Evolutionary conservation across 2,329 filamentous ascomycete genomes (phyloP), one percentile per base, ranked within the genome.

Genomic region (Beauveria sp.): DNA sequence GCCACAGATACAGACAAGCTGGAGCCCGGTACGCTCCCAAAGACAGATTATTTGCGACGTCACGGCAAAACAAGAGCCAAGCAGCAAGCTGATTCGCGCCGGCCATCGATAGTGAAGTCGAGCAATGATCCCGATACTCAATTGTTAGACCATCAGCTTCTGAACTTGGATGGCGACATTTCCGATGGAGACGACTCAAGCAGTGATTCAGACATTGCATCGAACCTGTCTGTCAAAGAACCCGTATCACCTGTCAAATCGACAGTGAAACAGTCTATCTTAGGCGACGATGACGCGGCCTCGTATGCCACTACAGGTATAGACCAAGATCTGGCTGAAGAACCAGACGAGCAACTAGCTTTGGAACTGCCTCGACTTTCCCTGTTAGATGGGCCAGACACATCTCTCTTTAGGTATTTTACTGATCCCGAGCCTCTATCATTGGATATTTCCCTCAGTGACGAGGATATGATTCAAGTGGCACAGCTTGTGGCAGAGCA

Each of bases 401-500:
- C 81, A 10, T 72, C 84, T 0, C 73, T 87, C 18, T 72, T 78
- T 3, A 80, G 76, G 52, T 83, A 85, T 66, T 86, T 88, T 66
- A 79, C 81, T 1, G 83, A 86, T 26, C 81, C 83, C 5, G 83
- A 87, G 66, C 84, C 84, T 10, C 71, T 79, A 1, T 71, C 73
- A 38, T 67, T 79, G 10, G 77, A 80, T 26, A 68, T 80, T 26
- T 73, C 76, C 10, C 70, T 80, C 18, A 73, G 77, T 1, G 84
- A 87, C 60, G 80, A 85, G 3, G 86, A 89, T 46, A 79, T 83
- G 63, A 84, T 91, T 40, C 83, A 84, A 57, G 79, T 88, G 28
- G 88, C 87, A 0, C 88, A 91, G 67, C 82, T 90, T 43, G 74
- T 91, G n/a, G 87, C 86, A 2, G 87, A 90, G 63, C 88, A 91